Percentiles rank a stretch among this genome's conserved stretches.
Conservation (phyloP, 192 early-diverging fungal species). For the Coemansia sp. region DNA sequence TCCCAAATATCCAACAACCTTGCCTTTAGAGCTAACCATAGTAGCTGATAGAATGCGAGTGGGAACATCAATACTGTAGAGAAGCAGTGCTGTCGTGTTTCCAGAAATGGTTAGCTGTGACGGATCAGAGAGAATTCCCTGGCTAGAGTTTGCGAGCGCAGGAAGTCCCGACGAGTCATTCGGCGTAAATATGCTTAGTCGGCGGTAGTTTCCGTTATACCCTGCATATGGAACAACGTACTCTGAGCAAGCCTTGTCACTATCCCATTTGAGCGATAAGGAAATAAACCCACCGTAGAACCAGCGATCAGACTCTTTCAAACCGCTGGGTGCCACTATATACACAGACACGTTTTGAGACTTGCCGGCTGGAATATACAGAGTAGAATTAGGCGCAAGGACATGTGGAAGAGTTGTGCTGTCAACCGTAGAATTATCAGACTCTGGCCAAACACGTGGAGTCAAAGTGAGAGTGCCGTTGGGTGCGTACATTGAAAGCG, state of each 20-base stretch:
- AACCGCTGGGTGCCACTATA: conserved; percentile 30
- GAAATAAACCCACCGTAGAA: conserved; percentile 50
- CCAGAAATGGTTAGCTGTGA: conserved; percentile 11
- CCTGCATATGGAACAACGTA: conserved; percentile 46
- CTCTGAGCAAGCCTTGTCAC: not conserved
- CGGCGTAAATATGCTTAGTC: conserved; percentile 21
- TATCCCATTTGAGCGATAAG: conserved; percentile 29
- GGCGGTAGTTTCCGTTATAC: conserved; percentile 43
- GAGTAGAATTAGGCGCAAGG: not conserved
- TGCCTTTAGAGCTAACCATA: conserved; percentile 17
- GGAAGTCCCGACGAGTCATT: conserved; percentile 11
- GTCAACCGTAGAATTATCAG: not conserved
- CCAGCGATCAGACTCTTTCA: conserved; percentile 38
- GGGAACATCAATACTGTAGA: conserved; percentile 24
- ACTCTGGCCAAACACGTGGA: conserved; percentile 24
- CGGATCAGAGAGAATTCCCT: conserved; percentile 8
- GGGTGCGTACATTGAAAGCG: conserved; percentile 33
- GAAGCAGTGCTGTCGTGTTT: not conserved
- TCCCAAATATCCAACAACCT: conserved; percentile 23
- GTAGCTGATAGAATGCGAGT: conserved; percentile 18
- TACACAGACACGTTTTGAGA: conserved; percentile 10
- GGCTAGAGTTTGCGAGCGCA: conserved; percentile 9
- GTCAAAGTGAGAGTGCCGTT: conserved; percentile 15
- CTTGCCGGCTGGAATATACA: conserved; percentile 29
- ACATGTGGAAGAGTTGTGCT: conserved; percentile 13